phyloP scores from a whole-genome alignment of 352 stramenopile genomes.

The Blastocystis sp. region DNA sequence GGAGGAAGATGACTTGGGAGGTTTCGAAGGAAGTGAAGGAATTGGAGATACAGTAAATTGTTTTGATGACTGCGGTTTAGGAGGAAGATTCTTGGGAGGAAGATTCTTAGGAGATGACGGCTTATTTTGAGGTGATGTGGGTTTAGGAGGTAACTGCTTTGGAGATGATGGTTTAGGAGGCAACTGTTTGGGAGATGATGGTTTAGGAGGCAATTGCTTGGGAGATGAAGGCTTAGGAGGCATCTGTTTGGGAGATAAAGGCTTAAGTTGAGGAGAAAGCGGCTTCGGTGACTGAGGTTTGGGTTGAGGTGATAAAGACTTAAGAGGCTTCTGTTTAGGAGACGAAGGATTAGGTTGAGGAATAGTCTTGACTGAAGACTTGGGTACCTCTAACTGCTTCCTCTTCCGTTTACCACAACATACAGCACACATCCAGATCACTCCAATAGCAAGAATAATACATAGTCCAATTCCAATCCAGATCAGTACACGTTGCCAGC shows the following conservation, averaged over 20 bases:
- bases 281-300: too few species aligned
- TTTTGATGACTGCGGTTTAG: not conserved
- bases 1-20: too few species aligned
- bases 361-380: not conserved
- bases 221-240: not conserved
- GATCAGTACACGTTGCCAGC: not conserved
- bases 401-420: not conserved
- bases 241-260: not conserved
- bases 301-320: not conserved
- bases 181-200: not conserved
- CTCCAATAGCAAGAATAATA: not conserved
- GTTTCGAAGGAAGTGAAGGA: too few species aligned
- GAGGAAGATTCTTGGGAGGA: not conserved
- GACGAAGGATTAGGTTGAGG: not conserved
- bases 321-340: not conserved
- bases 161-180: not conserved
- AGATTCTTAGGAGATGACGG: not conserved
- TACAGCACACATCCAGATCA: not conserved
- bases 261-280: not conserved
- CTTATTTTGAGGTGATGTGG: not conserved
- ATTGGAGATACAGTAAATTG: not conserved
- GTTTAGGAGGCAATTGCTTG: not conserved
- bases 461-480: not conserved
- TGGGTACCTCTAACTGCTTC: not conserved
- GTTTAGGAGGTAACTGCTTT: not conserved